phyloP scores from a whole-genome alignment of 2,329 filamentous ascomycete species.

The Penicillium hordei region DNA sequence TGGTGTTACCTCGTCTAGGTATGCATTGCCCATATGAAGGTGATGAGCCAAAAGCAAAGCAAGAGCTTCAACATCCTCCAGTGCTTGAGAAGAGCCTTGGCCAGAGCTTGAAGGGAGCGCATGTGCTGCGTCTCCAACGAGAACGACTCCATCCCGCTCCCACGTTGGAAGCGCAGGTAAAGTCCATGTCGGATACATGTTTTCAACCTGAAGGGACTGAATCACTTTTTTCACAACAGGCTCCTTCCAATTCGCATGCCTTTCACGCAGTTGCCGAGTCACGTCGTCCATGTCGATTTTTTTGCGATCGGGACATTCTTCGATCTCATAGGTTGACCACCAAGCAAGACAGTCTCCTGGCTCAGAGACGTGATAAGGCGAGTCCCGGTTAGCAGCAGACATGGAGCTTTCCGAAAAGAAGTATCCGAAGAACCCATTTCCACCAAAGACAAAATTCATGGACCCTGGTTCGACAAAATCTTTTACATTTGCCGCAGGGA shows the following conservation, averaged over 20 bases:
- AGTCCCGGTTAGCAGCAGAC: conserved; percentile 24
- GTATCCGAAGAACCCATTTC: conserved; percentile 55
- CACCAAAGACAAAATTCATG: conserved; percentile 49
- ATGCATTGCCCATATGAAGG: background rate
- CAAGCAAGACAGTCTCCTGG: conserved; percentile 41
- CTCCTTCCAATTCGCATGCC: conserved; percentile 50
- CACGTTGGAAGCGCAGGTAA: conserved; percentile 50
- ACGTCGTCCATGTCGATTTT: conserved; percentile 34
- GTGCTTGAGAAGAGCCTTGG: background rate
- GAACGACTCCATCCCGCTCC: conserved; percentile 49
- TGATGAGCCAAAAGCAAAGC: background rate
- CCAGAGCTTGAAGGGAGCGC: background rate
- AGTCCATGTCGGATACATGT: conserved; percentile 52
- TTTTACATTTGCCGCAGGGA: conserved; percentile 33
- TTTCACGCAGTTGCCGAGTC: conserved; percentile 37
- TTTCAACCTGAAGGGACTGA: conserved; percentile 39
- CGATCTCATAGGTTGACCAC: conserved; percentile 49
- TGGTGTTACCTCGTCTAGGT: background rate
- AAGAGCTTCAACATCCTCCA: background rate
- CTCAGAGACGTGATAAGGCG: conserved; percentile 26
- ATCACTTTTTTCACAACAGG: conserved; percentile 47
- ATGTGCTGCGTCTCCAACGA: background rate
- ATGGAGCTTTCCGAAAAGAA: conserved; percentile 34
- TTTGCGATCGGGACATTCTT: conserved; percentile 34
- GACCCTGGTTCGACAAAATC: conserved; percentile 35